Base-by-base conservation (phyloP, 2,329 filamentous ascomycete species). In the Penicillium polonicum region DNA sequence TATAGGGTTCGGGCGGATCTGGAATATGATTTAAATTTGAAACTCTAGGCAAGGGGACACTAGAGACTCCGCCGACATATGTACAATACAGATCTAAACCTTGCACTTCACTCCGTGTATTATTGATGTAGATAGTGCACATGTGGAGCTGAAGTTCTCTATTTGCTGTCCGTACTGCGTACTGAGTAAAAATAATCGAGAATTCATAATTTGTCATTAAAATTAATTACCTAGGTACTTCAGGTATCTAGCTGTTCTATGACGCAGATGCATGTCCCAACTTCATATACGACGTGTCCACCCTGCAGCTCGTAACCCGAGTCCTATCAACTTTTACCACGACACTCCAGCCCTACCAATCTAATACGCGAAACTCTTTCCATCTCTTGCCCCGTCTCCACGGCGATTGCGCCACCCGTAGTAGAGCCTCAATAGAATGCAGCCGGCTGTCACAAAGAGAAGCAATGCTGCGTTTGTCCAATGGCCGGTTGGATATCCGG, bases 401-500 rank as follows among this genome's bases (percentile, higher is more conserved):
- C 67, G 61, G 31, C 55, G 52, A 63, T 82, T 82, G 60, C 72
- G 76, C 68, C 77, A 71, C 2, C 78, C 79, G 62, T 88, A 88
- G 64, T 83, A 86, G 17, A 81, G 29, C 52, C 85, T 76, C 60
- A 89, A 66, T 4, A 78, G 74, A 5, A 85, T 66, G 57, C 83
- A 82, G 1, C 84, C 84, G 0, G 76, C 78, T 1, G 81, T 78
- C 0, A 87, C 85, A 59, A 87, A 81, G 13, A 88, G 75, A 41
- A 88, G 66, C 63, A 88, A 71, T 12, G 75, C 85, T 2, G 84
- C 85, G 68, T 88, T 88, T 5, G 81, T 82, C 83, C 85, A 89
- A 68, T 90, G 87, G 0, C 88, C 88, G 0, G 87, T 90, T 0
- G 86, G 86, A 69, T 88, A 90, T 0, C 88, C 88, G 10, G 64